Conservation (phyloP, 108 stramenopile genomes). For the Skeletonema tropicum region DNA sequence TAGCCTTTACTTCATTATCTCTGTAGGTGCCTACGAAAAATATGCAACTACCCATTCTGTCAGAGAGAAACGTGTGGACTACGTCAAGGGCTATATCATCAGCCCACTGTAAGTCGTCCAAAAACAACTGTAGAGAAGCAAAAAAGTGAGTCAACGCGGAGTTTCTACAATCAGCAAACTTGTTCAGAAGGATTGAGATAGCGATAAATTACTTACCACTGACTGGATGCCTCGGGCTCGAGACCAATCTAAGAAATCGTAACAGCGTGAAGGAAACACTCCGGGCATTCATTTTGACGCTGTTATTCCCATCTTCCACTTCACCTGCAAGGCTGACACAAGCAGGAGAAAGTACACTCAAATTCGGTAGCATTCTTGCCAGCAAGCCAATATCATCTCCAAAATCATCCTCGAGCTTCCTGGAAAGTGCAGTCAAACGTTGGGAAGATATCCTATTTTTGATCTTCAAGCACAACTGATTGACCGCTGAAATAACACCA, state of each 20-base stretch:
- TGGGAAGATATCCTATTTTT: background rate
- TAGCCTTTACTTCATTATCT: constrained; percentile 30
- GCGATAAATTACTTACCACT: too few species aligned
- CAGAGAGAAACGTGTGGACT: too few species aligned
- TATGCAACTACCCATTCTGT: too few species aligned
- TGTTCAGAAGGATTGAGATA: too few species aligned
- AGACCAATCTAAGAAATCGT: too few species aligned
- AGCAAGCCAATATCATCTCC: constrained; percentile 20
- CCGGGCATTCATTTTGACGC: too few species aligned
- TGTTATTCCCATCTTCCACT: too few species aligned
- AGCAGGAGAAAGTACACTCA: constrained; percentile 10
- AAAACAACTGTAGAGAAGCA: constrained; percentile 24
- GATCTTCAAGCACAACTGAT: constrained; percentile 37
- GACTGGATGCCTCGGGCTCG: too few species aligned
- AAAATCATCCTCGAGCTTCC: constrained; percentile 28
- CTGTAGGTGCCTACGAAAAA: background rate
- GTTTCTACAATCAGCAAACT: too few species aligned
- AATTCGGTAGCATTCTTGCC: constrained; percentile 25
- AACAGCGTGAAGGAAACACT: too few species aligned
- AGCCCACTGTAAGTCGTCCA: background rate
- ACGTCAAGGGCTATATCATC: too few species aligned
- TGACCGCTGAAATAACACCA: constrained; percentile 30
- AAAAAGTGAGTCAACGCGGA: too few species aligned
- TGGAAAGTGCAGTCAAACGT: constrained; percentile 3
- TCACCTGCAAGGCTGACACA: background rate